These are phyloP conservation scores for Schizosaccharomyces versatilis DNA, from an alignment of 1,139 yeast species.

Conservation along the genomic window DNA sequence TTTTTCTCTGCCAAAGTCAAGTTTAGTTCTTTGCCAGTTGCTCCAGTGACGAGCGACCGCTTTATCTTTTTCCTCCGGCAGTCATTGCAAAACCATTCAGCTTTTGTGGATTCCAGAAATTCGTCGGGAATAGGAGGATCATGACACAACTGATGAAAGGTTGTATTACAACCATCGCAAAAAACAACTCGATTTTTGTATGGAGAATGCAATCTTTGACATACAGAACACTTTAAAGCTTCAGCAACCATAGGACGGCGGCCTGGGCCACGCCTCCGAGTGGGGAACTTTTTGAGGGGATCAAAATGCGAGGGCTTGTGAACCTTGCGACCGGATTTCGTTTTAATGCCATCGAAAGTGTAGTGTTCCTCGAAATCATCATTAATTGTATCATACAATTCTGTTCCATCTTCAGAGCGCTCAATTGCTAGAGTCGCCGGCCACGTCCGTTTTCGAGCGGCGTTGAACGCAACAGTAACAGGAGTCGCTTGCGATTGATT, in stretches of 20 bases:
- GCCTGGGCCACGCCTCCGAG: constrained; percentile 7
- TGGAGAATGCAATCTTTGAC: constrained; percentile 24
- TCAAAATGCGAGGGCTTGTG: constrained; percentile 14
- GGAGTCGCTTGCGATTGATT: not conserved
- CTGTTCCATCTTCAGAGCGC: no score
- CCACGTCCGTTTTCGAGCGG: not conserved
- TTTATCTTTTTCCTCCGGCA: constrained; percentile 22
- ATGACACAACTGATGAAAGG: constrained; percentile 25
- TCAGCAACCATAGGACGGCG: constrained; percentile 13
- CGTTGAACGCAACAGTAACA: not conserved
- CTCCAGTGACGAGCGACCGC: constrained; percentile 22
- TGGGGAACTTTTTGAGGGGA: constrained; percentile 8
- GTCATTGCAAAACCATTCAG: constrained; percentile 25
- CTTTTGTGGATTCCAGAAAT: constrained; percentile 25
- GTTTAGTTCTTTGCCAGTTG: constrained; percentile 18
- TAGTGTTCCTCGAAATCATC: constrained; percentile 12
- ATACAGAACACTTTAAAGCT: constrained; percentile 22
- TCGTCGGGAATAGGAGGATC: constrained; percentile 24
- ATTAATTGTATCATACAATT: not conserved
- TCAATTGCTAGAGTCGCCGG: not conserved
- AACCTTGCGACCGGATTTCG: constrained; percentile 14
- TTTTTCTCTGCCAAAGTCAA: constrained; percentile 21
- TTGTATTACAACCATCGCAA: constrained; percentile 24
- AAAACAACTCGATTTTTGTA: constrained; percentile 23
- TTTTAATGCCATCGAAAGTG: constrained; percentile 14